Percentiles rank a stretch among this genome's conserved stretches.
Evolutionary conservation across 192 early-diverging fungal genomes (phyloP).

Genomic region (Backusella sp.): DNA sequence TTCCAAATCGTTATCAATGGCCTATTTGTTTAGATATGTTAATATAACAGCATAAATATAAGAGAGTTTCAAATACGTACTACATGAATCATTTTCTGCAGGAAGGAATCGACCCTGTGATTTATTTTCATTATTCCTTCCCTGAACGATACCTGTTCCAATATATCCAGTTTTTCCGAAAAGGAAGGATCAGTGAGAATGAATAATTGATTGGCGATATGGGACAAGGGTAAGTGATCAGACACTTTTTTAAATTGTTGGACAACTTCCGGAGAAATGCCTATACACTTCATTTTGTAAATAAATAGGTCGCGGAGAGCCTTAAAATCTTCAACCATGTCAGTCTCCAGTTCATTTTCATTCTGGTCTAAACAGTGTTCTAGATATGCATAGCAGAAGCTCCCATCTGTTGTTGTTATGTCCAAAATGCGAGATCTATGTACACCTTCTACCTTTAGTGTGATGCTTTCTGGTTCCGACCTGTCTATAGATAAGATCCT

Average conservation of each 20-base stretch:
- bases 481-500: slow-evolving; percentile 39
- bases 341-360: background rate
- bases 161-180: slow-evolving; percentile 66
- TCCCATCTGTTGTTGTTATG: slow-evolving; percentile 28
- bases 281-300: background rate
- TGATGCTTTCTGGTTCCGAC: slow-evolving; percentile 44
- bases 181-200: slow-evolving; percentile 64
- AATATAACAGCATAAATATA: background rate
- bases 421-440: slow-evolving; percentile 55
- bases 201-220: slow-evolving; percentile 64
- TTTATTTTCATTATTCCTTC: slow-evolving; percentile 39
- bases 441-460: slow-evolving; percentile 59
- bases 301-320: background rate
- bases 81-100: background rate
- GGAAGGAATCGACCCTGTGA: background rate
- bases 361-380: slow-evolving; percentile 39
- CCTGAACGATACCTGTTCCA: slow-evolving; percentile 51
- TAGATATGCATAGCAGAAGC: slow-evolving; percentile 52
- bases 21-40: background rate
- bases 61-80: background rate
- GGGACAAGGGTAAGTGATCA: slow-evolving; percentile 47
- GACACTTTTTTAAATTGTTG: slow-evolving; percentile 60
- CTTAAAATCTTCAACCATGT: background rate
- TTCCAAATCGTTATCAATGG: background rate
- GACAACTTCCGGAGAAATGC: slow-evolving; percentile 22